These are phyloP conservation scores for Zoysia japonica DNA, from an alignment of 176 grass and related monocot species.

Conservation along the genomic window DNA sequence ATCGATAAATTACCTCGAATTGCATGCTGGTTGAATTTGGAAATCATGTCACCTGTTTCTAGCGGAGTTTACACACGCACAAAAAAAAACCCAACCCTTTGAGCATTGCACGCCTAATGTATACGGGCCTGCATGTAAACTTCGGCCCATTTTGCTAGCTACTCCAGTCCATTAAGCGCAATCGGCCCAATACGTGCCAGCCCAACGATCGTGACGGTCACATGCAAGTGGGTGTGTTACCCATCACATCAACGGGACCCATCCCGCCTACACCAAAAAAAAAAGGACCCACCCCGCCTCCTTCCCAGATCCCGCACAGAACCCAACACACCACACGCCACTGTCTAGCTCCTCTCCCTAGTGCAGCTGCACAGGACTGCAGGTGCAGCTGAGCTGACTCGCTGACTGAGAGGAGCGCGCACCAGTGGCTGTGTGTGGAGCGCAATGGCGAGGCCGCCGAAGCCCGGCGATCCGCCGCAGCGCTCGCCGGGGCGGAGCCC, in stretches of 20 bases:
- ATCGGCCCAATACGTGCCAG: neutral
- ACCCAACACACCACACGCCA: constrained; percentile 27
- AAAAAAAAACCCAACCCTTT: too few relatives aligned
- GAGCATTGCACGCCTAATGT: too few relatives aligned
- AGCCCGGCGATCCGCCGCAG: constrained; percentile 57
- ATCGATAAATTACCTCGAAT: too few relatives aligned
- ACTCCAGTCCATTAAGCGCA: neutral
- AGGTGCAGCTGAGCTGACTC: neutral
- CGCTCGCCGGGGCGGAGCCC: constrained; percentile 40
- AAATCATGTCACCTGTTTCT: too few relatives aligned
- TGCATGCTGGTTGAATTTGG: too few relatives aligned
- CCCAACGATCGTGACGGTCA: neutral
- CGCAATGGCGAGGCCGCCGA: constrained; percentile 76
- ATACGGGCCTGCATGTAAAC: neutral
- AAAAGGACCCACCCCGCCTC: neutral
- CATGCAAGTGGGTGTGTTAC: constrained; percentile 3
- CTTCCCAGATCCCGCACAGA: constrained; percentile 34
- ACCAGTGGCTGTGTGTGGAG: neutral
- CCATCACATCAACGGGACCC: neutral
- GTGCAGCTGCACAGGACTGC: neutral
- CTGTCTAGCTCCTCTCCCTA: neutral
- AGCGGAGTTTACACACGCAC: too few relatives aligned
- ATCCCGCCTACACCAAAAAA: neutral
- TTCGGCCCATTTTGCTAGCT: neutral
- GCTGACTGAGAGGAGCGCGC: neutral